Base-by-base conservation (phyloP, 169 alveolate genomes). In the Cryptosporidium ubiquitum region DNA sequence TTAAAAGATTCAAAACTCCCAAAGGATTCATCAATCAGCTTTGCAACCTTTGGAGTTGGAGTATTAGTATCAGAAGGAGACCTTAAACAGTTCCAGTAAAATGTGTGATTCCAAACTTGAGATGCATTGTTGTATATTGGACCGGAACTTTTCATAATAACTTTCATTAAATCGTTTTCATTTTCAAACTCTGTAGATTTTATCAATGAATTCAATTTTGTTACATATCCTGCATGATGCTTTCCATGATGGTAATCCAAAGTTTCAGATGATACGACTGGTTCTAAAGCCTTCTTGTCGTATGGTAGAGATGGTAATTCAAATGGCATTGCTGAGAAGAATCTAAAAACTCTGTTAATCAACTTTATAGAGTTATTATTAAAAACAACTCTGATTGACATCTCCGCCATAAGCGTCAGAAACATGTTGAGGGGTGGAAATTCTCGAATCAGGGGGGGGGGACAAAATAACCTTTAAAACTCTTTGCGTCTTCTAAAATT, bases 151-250 rank as follows among this genome's bases (percentile, higher is more conserved):
- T 91, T 92, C 89, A 89, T 94, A 39, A 95, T 66, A 33, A 95
- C 93, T 64, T 92, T 95, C 93, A 86, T 42, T 69, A 84, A 33
- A 31, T 89, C 66, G 18, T 60, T 42, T 26, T 75, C 84, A 44
- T 49, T 91, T n/a, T 66, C 92, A 51, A 29, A 93, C 51, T 69
- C 91, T 57, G 92, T 64, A 55, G 64, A 68, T 35, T 66, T 91
- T n/a, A 84, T 86, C 74, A 85, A 23, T 18, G 84, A 85, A 66
- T 97, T 97, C 84, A 94, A 92, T 42, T 96, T 97, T 69, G 89
- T 93, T 20, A 96, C 98, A 85, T 97, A 97, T 23, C 97, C 96
- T 35, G 97, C 96, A 86, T 97, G 99, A 91, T 97, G 99, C 86
- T 96, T 97, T 57, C 97, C 97, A 92, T 98, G 95, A 91, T 98